Conservation (phyloP, 1,284 basidiomycete genomes). For the Sanghuangporus baumii region DNA sequence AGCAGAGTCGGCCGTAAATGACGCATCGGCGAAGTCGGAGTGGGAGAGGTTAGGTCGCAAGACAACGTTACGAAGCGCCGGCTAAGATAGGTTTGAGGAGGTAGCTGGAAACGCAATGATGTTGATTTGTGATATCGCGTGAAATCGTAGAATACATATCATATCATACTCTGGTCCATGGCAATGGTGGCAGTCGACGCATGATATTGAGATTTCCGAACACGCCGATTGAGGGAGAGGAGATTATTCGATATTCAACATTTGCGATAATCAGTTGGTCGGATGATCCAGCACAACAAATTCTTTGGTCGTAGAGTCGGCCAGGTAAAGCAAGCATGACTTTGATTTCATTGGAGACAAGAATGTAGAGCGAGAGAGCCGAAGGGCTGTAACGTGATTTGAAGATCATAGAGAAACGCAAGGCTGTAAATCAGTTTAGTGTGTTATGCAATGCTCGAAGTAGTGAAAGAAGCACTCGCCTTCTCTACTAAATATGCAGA, state of each 20-base stretch:
- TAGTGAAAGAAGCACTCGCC: not conserved
- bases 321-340: no score
- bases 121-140: not conserved
- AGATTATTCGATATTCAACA: no score
- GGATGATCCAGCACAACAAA: no score
- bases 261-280: no score
- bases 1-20: not conserved
- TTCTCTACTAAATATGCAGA: not conserved
- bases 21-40: not conserved
- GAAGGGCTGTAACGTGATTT: not conserved
- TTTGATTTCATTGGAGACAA: not conserved
- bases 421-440: not conserved
- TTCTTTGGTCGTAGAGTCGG: no score
- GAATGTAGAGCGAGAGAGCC: not conserved
- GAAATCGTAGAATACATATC: not conserved
- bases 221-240: no score
- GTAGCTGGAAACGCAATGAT: not conserved
- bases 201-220: no score
- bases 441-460: not conserved
- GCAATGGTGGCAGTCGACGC: not conserved
- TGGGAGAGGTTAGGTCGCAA: not conserved
- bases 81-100: not conserved
- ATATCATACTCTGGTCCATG: not conserved
- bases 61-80: not conserved
- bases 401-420: not conserved